Conservation (phyloP, 371 early-diverging fungal genomes). For the Haplosporangium sp. region DNA sequence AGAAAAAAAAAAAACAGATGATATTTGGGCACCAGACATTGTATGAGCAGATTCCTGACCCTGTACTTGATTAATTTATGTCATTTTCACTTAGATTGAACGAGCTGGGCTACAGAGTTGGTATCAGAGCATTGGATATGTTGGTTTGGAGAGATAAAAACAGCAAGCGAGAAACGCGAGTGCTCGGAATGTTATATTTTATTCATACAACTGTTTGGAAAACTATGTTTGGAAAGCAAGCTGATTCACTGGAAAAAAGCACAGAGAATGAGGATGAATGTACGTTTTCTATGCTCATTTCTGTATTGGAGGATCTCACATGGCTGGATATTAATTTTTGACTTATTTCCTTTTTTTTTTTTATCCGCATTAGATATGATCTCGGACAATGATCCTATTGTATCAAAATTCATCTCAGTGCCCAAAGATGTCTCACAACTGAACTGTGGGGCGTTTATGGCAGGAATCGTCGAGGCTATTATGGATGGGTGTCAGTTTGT, state of each 20-base stretch:
- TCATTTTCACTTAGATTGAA: slow-evolving; percentile 68
- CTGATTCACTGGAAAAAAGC: slow-evolving; percentile 93
- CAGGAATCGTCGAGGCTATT: slow-evolving; percentile 96
- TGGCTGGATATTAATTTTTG: neutral
- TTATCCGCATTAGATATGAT: slow-evolving; percentile 85
- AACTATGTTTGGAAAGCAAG: slow-evolving; percentile 91
- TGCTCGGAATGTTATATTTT: slow-evolving; percentile 88
- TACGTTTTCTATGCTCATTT: slow-evolving; percentile 40
- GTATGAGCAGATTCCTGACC: too few relatives aligned
- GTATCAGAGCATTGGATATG: slow-evolving; percentile 87
- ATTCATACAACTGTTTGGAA: slow-evolving; percentile 96
- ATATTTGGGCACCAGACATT: too few relatives aligned
- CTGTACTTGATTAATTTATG: too few relatives aligned
- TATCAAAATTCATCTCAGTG: slow-evolving; percentile 90
- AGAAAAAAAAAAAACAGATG: too few relatives aligned
- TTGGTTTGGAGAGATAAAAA: slow-evolving; percentile 88
- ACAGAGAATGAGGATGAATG: slow-evolving; percentile 97
- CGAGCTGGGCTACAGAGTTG: slow-evolving; percentile 95
- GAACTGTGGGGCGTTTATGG: slow-evolving; percentile 93
- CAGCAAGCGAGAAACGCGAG: slow-evolving; percentile 87
- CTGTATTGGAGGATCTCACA: neutral
- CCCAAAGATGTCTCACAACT: slow-evolving; percentile 93
- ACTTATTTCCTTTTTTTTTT: neutral
- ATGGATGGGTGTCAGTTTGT: slow-evolving; percentile 93
- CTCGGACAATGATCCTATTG: slow-evolving; percentile 92